Conservation (phyloP, 257 asterid species). For the Mentha longifolia region DNA sequence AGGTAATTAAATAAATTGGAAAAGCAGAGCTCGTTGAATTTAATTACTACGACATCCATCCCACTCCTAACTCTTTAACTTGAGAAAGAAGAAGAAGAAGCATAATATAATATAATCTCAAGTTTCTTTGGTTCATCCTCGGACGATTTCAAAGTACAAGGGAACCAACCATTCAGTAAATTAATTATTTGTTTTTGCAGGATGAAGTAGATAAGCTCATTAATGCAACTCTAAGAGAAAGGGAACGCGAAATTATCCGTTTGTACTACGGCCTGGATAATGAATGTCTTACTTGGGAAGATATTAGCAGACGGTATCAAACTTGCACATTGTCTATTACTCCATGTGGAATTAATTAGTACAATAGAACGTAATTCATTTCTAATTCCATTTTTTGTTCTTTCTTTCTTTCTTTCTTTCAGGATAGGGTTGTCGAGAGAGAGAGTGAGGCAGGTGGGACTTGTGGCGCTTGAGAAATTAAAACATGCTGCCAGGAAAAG, state of each 20-base stretch:
- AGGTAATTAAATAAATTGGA: slow-evolving; percentile 51
- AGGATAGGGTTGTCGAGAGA: slow-evolving; percentile 97
- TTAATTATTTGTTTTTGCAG: slow-evolving; percentile 41
- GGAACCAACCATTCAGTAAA: too few species aligned
- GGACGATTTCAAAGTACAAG: too few species aligned
- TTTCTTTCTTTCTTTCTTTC: slow-evolving; percentile 24
- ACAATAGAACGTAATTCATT: too few species aligned
- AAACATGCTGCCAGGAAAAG: slow-evolving; percentile 83
- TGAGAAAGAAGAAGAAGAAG: too few species aligned
- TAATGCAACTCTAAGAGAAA: slow-evolving; percentile 56
- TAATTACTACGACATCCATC: too few species aligned
- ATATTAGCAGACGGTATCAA: slow-evolving; percentile 77
- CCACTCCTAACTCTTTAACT: too few species aligned
- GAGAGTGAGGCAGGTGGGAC: slow-evolving; percentile 97
- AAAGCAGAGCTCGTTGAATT: slow-evolving; percentile 3
- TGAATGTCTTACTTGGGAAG: slow-evolving; percentile 98
- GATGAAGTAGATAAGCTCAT: slow-evolving; percentile 86
- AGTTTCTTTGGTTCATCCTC: too few species aligned
- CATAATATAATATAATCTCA: too few species aligned
- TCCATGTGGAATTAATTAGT: too few species aligned
- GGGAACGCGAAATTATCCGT: slow-evolving; percentile 85
- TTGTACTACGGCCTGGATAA: slow-evolving; percentile 83
- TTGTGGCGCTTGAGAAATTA: slow-evolving; percentile 90
- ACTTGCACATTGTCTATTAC: too few species aligned
- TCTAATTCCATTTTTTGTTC: too few species aligned